Base-by-base conservation (phyloP, 2,329 filamentous ascomycete species). In the Endoconidiophora polonica region DNA sequence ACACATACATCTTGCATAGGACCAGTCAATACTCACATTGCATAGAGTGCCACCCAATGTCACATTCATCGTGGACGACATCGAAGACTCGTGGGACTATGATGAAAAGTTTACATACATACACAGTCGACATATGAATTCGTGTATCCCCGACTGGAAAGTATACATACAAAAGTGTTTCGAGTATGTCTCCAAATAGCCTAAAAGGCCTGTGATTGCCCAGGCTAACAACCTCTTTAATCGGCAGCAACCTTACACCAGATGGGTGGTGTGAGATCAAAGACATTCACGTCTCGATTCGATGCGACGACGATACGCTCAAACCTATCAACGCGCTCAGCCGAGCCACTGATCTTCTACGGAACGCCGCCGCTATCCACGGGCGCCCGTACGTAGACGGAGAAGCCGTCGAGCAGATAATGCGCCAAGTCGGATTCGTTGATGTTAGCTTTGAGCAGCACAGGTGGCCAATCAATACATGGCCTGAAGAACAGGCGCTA, bases 251-350 rank as follows among this genome's bases (percentile, higher is more conserved):
- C 29, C 33, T 46, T 12, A n/a, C 44, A 10, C 29, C 44, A 18
- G 18, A 22, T 16, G 44, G 44, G 26, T 46, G 44, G 44, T 46
- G 36, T n/a, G 44, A 46, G 23, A 39, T 46, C 44, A 29, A 46
- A 38, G 38, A 46, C 10, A 46, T 46, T 22, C 29, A 46, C 18
- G 22, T 37, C 3, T 5, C 36, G 2, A 12, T 22, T 20, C 23
- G 23, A 37, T 46, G n/a, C 7, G 29, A 22, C 7, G 44, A 46
- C 18, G 33, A n/a, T 14, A 46, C 44, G 9, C 16, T 46, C 16
- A 18, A 16, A 5, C 29, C 44, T 7, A 38, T 10, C 33, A 29
- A 46, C 44, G 16, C 26, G 2, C 12, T 46, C 29, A 20, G 12
- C 18, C 23, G 23, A 18, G 44, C 29, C 33, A 22, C 23, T 16